These are phyloP conservation scores for Leptographium galeiforme DNA, from an alignment of 2,329 filamentous ascomycete genomes.

Conservation along the genomic window DNA sequence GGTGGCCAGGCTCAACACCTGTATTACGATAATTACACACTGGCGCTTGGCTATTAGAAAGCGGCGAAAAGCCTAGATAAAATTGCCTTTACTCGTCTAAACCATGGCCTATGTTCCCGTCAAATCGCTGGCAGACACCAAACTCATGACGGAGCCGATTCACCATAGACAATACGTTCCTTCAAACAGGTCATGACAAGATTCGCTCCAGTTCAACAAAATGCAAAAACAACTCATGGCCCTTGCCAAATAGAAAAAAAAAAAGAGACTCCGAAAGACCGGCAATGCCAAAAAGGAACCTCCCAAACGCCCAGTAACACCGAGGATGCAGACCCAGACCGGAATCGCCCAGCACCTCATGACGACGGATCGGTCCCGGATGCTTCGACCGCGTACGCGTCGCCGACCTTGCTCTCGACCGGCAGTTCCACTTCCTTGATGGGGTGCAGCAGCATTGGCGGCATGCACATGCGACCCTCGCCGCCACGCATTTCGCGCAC, in stretches of 20 bases:
- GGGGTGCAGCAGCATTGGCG: constrained; percentile 80
- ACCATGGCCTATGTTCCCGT: too few species aligned
- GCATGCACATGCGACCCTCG: constrained; percentile 81
- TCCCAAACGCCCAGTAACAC: background rate
- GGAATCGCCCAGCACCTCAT: constrained; percentile 12
- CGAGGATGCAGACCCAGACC: background rate
- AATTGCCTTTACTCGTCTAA: too few species aligned
- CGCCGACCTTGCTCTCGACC: constrained; percentile 41
- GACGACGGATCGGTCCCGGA: constrained; percentile 37
- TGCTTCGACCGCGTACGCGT: constrained; percentile 28
- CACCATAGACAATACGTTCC: background rate
- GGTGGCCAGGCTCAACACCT: background rate
- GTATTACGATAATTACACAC: background rate
- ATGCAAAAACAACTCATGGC: background rate
- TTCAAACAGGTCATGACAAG: background rate
- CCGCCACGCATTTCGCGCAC: constrained; percentile 46
- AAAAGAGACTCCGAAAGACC: background rate
- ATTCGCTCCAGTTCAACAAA: background rate
- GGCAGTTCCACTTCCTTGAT: constrained; percentile 63
- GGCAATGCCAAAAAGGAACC: background rate
- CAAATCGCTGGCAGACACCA: too few species aligned
- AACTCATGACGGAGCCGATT: too few species aligned
- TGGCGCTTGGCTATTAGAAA: too few species aligned
- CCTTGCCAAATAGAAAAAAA: background rate
- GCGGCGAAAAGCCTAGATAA: too few species aligned